These are phyloP conservation scores for Inga oerstediana DNA, from an alignment of 306 rosid genomes.

Conservation along the genomic window DNA sequence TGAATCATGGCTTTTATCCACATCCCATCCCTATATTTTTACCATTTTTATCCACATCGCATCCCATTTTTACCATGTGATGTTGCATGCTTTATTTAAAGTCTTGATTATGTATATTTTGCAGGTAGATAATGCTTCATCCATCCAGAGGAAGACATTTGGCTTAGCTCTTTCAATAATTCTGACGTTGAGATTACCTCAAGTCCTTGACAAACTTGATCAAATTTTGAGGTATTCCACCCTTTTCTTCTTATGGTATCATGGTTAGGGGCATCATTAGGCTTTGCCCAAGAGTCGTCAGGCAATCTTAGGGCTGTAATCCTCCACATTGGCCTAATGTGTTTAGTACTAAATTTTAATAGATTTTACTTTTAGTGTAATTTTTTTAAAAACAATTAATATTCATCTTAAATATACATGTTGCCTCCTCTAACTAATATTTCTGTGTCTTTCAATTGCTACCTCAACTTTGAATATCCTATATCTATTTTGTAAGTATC, in stretches of 20 bases:
- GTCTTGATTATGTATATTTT: conserved; percentile 29
- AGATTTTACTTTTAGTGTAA: background rate
- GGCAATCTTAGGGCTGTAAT: background rate
- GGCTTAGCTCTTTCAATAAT: conserved; percentile 90
- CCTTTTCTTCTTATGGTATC: background rate
- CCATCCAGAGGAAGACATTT: conserved; percentile 79
- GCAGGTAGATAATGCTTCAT: conserved; percentile 90
- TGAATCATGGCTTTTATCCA: background rate
- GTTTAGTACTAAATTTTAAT: background rate
- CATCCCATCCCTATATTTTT: background rate
- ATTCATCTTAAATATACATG: background rate
- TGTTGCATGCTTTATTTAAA: background rate
- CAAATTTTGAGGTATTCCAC: conserved; percentile 79
- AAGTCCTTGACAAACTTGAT: conserved; percentile 92
- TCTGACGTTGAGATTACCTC: conserved; percentile 87
- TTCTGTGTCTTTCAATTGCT: background rate
- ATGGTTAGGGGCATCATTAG: background rate
- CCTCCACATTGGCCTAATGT: background rate
- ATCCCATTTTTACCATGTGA: background rate
- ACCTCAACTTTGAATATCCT: conserved; percentile 28
- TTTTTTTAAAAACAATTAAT: background rate
- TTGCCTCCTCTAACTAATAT: background rate
- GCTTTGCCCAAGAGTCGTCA: background rate
- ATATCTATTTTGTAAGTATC: conserved; percentile 1
- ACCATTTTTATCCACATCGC: background rate